Evolutionary conservation across 2,329 filamentous ascomycete species (phyloP).

Genomic region (Epichloe sp.): DNA sequence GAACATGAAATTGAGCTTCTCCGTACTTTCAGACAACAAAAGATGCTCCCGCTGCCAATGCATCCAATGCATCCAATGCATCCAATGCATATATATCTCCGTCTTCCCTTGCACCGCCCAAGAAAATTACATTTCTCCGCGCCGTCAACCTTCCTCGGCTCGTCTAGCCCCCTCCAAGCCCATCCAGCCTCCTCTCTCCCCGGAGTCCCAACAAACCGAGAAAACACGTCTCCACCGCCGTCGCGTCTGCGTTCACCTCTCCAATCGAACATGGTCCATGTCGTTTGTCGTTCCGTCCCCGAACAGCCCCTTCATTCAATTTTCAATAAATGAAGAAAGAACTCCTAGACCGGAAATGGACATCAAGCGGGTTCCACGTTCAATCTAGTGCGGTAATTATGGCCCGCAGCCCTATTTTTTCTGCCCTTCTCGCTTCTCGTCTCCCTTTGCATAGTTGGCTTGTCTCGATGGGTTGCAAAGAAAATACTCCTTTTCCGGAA

Average conservation of each 20-base stretch:
- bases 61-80: too few relatives aligned
- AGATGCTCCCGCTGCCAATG: too few relatives aligned
- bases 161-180: neutral
- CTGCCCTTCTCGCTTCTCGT: neutral
- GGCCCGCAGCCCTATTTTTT: neutral
- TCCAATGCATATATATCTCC: too few relatives aligned
- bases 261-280: neutral
- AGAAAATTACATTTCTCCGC: too few relatives aligned
- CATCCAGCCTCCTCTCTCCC: constrained; percentile 1
- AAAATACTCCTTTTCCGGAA: too few relatives aligned
- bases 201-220: neutral
- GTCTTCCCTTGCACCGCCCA: too few relatives aligned
- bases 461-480: too few relatives aligned
- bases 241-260: neutral
- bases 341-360: neutral
- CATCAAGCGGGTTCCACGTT: neutral
- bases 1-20: too few relatives aligned
- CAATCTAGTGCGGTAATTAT: neutral
- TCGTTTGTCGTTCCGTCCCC: neutral
- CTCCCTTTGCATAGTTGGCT: neutral
- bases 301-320: neutral
- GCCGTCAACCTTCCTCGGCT: too few relatives aligned
- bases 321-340: neutral
- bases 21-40: too few relatives aligned
- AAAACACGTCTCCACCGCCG: constrained; percentile 6